These are phyloP conservation scores for Calonectria honghensis DNA, from an alignment of 2,329 filamentous ascomycete genomes.

Conservation along the genomic window DNA sequence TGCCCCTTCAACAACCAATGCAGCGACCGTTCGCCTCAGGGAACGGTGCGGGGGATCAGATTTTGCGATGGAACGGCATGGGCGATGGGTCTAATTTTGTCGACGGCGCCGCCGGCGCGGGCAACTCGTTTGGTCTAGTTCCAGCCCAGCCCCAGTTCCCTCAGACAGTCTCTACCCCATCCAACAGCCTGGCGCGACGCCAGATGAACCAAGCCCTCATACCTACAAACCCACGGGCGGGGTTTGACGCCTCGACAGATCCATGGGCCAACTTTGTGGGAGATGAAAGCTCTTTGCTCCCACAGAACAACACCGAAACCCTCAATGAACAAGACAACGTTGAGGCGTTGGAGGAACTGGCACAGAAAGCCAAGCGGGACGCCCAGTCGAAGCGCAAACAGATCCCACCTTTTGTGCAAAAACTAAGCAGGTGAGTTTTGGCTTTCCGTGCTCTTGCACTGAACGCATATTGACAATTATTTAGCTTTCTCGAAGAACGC, in stretches of 20 bases:
- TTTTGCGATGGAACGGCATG: conserved; percentile 66
- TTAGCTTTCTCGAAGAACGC: conserved; percentile 90
- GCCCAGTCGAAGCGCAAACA: conserved; percentile 93
- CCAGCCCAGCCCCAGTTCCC: conserved; percentile 60
- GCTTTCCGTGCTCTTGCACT: neutral
- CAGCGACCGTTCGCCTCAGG: conserved; percentile 68
- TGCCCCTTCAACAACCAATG: conserved; percentile 71
- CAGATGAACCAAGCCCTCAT: conserved; percentile 71
- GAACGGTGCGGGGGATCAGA: conserved; percentile 68
- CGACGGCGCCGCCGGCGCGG: conserved; percentile 58
- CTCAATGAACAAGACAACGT: conserved; percentile 79
- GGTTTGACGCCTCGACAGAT: conserved; percentile 64
- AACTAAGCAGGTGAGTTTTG: conserved; percentile 88
- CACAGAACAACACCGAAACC: conserved; percentile 60
- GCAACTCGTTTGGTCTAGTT: conserved; percentile 64
- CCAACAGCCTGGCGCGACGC: conserved; percentile 72
- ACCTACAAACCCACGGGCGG: conserved; percentile 62
- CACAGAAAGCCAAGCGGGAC: conserved; percentile 88
- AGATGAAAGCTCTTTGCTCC: conserved; percentile 63
- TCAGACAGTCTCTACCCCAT: conserved; percentile 60
- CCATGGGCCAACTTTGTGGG: conserved; percentile 65
- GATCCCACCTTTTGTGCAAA: conserved; percentile 98
- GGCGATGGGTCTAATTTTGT: conserved; percentile 62
- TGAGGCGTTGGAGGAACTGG: conserved; percentile 86
- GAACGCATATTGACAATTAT: conserved; percentile 47